phyloP scores from a whole-genome alignment of 345 rosid genomes.

The Eutrema yunnanense region DNA sequence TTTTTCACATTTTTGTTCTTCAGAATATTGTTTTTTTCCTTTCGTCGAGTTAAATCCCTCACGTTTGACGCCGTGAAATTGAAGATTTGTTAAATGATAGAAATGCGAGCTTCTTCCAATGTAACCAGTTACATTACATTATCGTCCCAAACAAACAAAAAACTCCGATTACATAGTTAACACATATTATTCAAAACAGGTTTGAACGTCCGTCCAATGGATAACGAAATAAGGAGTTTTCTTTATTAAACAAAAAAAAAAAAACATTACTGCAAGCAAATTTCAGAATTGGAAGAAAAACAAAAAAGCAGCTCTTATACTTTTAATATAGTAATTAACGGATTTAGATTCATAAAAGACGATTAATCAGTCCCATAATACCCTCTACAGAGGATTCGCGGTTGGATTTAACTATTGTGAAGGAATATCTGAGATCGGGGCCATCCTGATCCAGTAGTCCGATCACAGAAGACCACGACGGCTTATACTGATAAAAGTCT shows the following conservation, averaged over 20 bases:
- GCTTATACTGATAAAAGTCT: not conserved
- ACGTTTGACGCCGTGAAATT: not conserved
- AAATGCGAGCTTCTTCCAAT: not conserved
- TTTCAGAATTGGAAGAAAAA: not conserved
- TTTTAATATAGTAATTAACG: not conserved
- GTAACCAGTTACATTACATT: not conserved
- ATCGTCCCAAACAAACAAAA: too few relatives aligned
- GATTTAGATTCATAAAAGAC: not conserved
- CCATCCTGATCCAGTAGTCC: not conserved
- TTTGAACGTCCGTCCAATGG: too few relatives aligned
- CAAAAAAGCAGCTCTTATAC: not conserved
- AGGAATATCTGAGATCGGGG: not conserved
- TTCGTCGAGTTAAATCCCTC: not conserved
- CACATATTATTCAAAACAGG: not conserved
- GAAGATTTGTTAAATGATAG: not conserved
- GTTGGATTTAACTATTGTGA: not conserved
- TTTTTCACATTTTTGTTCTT: too few relatives aligned
- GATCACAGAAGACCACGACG: constrained; percentile 3
- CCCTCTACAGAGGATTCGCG: not conserved
- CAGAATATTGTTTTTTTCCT: too few relatives aligned
- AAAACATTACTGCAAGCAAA: not conserved
- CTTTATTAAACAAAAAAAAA: too few relatives aligned
- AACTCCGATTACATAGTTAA: not conserved
- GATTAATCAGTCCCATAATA: not conserved
- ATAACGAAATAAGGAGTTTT: too few relatives aligned